Evolutionary conservation across 2,329 filamentous ascomycete species (phyloP).

Genomic region (Aspergillus neoniger): DNA sequence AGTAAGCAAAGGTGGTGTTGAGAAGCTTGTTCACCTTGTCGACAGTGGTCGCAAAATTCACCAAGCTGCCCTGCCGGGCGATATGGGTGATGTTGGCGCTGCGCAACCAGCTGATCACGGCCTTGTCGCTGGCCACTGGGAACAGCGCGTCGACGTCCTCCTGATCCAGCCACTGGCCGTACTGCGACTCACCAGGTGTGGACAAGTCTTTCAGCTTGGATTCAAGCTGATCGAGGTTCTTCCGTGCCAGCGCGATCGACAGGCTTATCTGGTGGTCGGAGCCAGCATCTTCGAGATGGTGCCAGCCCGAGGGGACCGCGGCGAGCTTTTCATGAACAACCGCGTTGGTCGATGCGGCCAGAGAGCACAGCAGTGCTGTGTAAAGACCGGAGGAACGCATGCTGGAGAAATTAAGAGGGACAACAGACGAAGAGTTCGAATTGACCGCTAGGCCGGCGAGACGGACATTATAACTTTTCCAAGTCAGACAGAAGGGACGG

Average conservation of each 20-base stretch:
- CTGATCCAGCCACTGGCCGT: conserved; percentile 53
- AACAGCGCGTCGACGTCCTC: conserved; percentile 49
- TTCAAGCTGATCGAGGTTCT: conserved; percentile 42
- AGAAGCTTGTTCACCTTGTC: conserved; percentile 50
- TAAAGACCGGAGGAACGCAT: conserved; percentile 8
- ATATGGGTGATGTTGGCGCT: conserved; percentile 40
- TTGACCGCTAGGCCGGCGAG: background rate
- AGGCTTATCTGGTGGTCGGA: conserved; percentile 19
- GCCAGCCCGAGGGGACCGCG: conserved; percentile 1
- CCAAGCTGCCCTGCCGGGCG: conserved; percentile 42
- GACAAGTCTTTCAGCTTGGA: conserved; percentile 45
- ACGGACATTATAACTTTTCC: conserved; percentile 1
- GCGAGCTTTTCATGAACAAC: conserved; percentile 6
- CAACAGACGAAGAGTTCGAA: background rate
- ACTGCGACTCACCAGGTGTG: conserved; percentile 49
- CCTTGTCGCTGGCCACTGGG: conserved; percentile 37
- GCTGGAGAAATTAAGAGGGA: background rate
- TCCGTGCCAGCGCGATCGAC: conserved; percentile 26
- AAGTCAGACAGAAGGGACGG: background rate
- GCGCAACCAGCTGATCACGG: conserved; percentile 50
- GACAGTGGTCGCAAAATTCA: conserved; percentile 48
- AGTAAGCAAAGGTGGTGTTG: conserved; percentile 51
- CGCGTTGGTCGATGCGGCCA: conserved; percentile 1
- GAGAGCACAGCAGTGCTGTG: conserved; percentile 4
- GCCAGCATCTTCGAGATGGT: conserved; percentile 13